phyloP scores from a whole-genome alignment of 768 basidiomycete genomes.

The Podaxis rugospora region DNA sequence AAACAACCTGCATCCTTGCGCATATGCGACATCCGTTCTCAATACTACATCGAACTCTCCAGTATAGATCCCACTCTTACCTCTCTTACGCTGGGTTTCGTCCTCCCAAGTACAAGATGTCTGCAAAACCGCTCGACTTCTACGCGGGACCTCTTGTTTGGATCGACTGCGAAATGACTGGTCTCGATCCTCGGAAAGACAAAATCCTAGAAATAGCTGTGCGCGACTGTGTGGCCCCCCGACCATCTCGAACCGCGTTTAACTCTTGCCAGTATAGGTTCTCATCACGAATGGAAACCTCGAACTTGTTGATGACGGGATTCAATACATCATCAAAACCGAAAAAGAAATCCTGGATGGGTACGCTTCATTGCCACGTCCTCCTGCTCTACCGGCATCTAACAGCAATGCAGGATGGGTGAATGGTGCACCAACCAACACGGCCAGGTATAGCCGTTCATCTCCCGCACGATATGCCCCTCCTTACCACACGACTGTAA shows the following conservation, averaged over 20 bases:
- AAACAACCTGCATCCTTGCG: not conserved
- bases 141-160: slow-evolving; percentile 69
- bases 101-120: slow-evolving; percentile 9
- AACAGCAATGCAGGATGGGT: slow-evolving; percentile 57
- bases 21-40: slow-evolving; percentile 1
- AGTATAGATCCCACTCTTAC: not conserved
- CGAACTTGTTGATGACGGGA: slow-evolving; percentile 73
- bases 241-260: not conserved
- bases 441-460: slow-evolving; percentile 44
- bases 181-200: slow-evolving; percentile 61
- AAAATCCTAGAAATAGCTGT: slow-evolving; percentile 81
- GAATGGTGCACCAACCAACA: slow-evolving; percentile 87
- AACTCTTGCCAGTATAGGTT: slow-evolving; percentile 40
- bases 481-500: not conserved
- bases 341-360: slow-evolving; percentile 65
- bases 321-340: slow-evolving; percentile 71
- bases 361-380: slow-evolving; percentile 34
- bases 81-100: slow-evolving; percentile 1
- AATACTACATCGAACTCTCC: not conserved
- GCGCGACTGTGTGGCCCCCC: slow-evolving; percentile 13
- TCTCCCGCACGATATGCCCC: not conserved
- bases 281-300: slow-evolving; percentile 86
- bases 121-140: slow-evolving; percentile 26
- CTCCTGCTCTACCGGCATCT: not conserved
- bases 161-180: slow-evolving; percentile 91